phyloP scores from a whole-genome alignment of 768 basidiomycete species.

The Suillus hirtellus region DNA sequence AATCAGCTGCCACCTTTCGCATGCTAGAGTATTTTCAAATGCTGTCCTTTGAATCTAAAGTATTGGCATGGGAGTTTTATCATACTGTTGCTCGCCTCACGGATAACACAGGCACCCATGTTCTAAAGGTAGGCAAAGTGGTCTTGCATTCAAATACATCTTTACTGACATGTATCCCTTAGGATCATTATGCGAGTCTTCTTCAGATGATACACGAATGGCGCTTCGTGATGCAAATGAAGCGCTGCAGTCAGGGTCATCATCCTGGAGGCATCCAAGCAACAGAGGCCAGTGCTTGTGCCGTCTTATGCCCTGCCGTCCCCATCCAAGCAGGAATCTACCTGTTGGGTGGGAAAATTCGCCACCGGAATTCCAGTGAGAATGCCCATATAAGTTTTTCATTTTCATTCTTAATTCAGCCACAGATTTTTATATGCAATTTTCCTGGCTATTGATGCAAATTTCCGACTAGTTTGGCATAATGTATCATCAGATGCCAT shows the following conservation, averaged over 20 bases:
- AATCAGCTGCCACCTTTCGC: slow-evolving; percentile 29
- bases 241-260: slow-evolving; percentile 1
- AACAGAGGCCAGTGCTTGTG: background rate
- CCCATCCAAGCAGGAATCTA: slow-evolving; percentile 9
- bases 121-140: slow-evolving; percentile 7
- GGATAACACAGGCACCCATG: slow-evolving; percentile 13
- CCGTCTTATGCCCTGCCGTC: slow-evolving; percentile 11
- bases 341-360: slow-evolving; percentile 7
- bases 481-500: slow-evolving; percentile 25
- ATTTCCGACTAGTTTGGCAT: slow-evolving; percentile 31
- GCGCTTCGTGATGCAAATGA: background rate
- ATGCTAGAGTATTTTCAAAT: slow-evolving; percentile 28
- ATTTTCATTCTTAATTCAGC: no score
- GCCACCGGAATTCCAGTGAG: background rate
- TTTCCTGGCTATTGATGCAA: slow-evolving; percentile 32
- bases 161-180: background rate
- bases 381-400: no score
- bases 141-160: no score
- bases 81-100: slow-evolving; percentile 16
- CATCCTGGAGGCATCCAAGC: background rate
- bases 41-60: slow-evolving; percentile 30
- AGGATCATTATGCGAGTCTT: background rate
- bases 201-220: background rate
- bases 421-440: slow-evolving; percentile 28
- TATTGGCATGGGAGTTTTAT: slow-evolving; percentile 26